Conservation (phyloP, 805 yeast species). For the Hanseniaspora vineae region DNA sequence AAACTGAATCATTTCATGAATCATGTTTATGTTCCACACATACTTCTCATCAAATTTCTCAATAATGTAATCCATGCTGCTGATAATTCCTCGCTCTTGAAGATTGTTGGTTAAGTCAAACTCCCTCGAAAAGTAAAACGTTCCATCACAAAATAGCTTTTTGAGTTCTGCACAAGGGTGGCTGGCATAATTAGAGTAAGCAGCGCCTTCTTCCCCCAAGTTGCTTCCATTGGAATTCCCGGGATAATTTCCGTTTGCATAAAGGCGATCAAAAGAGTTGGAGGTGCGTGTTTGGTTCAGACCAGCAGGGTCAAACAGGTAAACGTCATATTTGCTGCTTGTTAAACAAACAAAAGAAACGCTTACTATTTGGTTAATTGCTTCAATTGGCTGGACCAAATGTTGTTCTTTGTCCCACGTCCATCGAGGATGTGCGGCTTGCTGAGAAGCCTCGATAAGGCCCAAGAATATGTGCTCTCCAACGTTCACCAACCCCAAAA, state of each 20-base stretch:
- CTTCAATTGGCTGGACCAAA: constrained; percentile 29
- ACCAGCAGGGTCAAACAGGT: constrained; percentile 6
- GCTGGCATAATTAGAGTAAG: constrained; percentile 20
- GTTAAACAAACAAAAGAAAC: constrained; percentile 56
- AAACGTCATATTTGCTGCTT: constrained; percentile 38
- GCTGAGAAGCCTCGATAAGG: constrained; percentile 41
- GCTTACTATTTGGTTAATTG: constrained; percentile 39
- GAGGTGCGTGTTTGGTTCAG: background rate
- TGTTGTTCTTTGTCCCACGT: constrained; percentile 4
- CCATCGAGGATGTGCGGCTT: constrained; percentile 44
- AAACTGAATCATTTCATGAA: constrained; percentile 63
- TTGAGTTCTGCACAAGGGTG: constrained; percentile 76
- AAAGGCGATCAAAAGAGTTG: constrained; percentile 1
- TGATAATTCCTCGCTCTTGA: constrained; percentile 52
- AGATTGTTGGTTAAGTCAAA: constrained; percentile 76
- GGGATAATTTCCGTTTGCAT: constrained; percentile 8
- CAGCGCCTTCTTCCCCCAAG: background rate
- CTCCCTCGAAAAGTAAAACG: constrained; percentile 80
- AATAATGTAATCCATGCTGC: constrained; percentile 25
- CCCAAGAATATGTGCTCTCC: constrained; percentile 45
- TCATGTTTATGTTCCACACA: constrained; percentile 85
- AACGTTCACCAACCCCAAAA: constrained; percentile 46
- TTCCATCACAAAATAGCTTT: constrained; percentile 67
- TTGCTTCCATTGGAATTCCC: constrained; percentile 14
- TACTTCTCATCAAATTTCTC: constrained; percentile 57